A percentile compares a stretch with the other conserved stretches of the same genome.
Evolutionary conservation across 441 rosid species (phyloP).

Genomic region (Populus hybrid): DNA sequence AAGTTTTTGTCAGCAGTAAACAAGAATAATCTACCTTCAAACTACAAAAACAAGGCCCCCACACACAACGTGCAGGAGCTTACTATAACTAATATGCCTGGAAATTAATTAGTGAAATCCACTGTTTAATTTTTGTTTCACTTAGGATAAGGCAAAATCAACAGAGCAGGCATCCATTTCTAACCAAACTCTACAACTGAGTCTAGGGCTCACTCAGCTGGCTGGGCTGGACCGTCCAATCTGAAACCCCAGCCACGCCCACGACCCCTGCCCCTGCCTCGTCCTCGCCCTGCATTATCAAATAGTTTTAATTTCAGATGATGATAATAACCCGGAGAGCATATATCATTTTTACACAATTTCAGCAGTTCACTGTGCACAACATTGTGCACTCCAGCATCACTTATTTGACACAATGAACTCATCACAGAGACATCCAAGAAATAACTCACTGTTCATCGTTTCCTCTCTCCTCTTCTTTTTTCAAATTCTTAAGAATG

Average conservation of each 20-base stretch:
- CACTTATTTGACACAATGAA: background rate
- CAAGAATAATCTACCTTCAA: conserved; percentile 10
- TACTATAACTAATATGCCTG: conserved; percentile 11
- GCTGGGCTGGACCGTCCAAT: conserved; percentile 11
- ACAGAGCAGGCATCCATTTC: conserved; percentile 19
- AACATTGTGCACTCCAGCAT: background rate
- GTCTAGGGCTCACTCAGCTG: conserved; percentile 4
- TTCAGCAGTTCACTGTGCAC: background rate
- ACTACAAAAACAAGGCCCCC: conserved; percentile 5
- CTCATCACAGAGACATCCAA: background rate
- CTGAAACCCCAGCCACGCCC: conserved; percentile 22
- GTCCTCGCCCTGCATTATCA: conserved; percentile 18
- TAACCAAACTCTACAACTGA: conserved; percentile 11
- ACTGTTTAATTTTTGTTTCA: background rate
- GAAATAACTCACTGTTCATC: background rate
- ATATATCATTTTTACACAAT: background rate
- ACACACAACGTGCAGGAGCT: conserved; percentile 10
- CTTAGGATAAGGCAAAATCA: background rate
- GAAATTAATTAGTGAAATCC: conserved; percentile 5
- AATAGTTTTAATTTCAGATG: background rate
- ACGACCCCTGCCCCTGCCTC: conserved; percentile 20
- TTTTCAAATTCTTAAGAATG: too few species aligned
- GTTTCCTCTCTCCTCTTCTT: background rate
- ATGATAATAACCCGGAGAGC: too few species aligned
- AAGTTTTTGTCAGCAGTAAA: conserved; percentile 3